Base-by-base conservation (phyloP, 257 asterid genomes). In the Salvia splendens region DNA sequence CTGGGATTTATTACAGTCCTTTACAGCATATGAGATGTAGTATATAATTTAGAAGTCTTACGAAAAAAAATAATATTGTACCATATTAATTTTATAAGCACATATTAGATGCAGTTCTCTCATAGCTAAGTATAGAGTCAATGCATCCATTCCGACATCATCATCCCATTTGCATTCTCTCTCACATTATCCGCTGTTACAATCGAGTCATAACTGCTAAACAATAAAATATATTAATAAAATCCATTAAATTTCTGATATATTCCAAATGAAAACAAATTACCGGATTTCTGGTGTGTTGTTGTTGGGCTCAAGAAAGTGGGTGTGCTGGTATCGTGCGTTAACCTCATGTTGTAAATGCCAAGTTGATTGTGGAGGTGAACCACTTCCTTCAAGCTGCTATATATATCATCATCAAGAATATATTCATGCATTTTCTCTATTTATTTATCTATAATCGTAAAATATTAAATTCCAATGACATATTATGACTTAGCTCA, bases 101-200 rank as follows among this genome's bases (percentile, higher is more conserved):
- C 28, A 35, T 4, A 35, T 35, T 35, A 35, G 6, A 35, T 6
- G 40, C 40, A 35, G 5, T 35, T 35, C 40, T 35, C 40, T 24
- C 30, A 24, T 24, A 24, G 24, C 1, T 20, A 20, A 0, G 6
- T 14, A 62, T 46, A 4, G 35, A 68, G 15, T 75, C 43, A 78
- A 49, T 75, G 77, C 84, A 73, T 76, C 84, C 82, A 78, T 69
- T 78, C 84, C 32, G 81, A 81, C 35, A 68, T 65, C 75, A 80
- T 76, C 68, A 76, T 72, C 60, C 73, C 83, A 53, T 41, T 54
- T 65, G 50, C 68, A 65, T 77, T 76, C 17, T 65, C 79, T 35
- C 75, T 38, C 66, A 35, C 14, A 59, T 67, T 75, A 12, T 40
- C 57, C 6, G 36, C n/a, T 1, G 66, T 28, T 64, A 36, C 75